Conservation (phyloP, 75 land plant species). For the Pinus taeda region DNA sequence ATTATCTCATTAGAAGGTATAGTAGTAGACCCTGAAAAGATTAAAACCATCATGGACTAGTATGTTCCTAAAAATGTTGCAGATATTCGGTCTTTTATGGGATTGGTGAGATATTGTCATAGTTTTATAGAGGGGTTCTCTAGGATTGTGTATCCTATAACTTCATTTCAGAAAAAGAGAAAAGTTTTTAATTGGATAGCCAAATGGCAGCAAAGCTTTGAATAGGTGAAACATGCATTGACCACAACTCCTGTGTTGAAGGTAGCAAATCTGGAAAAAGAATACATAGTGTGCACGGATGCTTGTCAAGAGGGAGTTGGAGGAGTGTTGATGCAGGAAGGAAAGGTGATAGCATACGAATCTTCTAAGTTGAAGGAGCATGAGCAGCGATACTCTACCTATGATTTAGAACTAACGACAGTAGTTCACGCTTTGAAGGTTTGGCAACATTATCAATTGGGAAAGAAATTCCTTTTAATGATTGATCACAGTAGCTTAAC, state of each 20-base stretch:
- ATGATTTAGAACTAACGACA: background rate
- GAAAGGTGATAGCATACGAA: background rate
- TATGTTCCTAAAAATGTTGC: background rate
- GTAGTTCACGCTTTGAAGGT: background rate
- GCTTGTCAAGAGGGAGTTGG: background rate
- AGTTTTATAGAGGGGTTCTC: background rate
- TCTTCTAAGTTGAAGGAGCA: background rate
- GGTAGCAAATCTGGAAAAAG: background rate
- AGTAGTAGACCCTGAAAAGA: background rate
- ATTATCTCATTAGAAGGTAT: background rate
- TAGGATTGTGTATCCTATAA: background rate
- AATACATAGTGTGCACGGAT: background rate
- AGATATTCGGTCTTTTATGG: background rate
- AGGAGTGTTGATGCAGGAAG: background rate
- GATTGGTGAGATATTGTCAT: background rate
- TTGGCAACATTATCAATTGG: background rate
- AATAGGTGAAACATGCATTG: background rate
- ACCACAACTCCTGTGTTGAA: background rate
- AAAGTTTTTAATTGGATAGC: background rate
- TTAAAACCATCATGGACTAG: background rate
- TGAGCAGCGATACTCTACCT: background rate
- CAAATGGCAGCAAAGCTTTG: background rate
- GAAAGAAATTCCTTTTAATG: too few species aligned
- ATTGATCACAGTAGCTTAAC: too few species aligned
- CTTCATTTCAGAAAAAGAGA: background rate